Base-by-base conservation (phyloP, 179 eudicot species). In the Heliamphora pulchella region DNA sequence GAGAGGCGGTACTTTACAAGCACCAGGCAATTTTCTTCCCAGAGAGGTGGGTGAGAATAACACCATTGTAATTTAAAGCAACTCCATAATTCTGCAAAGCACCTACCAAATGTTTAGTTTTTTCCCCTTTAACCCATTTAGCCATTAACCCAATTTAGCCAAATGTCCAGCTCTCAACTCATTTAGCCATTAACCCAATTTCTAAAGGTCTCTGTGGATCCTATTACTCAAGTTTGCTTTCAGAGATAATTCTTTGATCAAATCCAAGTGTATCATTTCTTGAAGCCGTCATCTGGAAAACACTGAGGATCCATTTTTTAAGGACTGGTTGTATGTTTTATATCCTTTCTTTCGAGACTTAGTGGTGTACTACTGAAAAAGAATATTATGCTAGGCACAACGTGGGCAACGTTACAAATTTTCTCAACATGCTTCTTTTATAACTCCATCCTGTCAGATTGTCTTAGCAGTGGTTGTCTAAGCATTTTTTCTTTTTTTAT, bases 1-100 rank as follows among this genome's bases (percentile, higher is more conserved):
- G 98, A 93, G 87, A 94, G 88, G 83, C 91, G 71, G 51, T 95
- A 95, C 86, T 85, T 86, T 77, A 80, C 88, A 53, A 80, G 76
- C 44, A 78, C 79, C 71, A 75, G 79, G 71, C 88, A 83, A 83
- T 59, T 81, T 71, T 81, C 85, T 85, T 75, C 85, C 15, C 85
- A 80, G 39, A 81, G 65, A 90, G 98, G 98, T 93, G 78, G 68
- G 86, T 78, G 46, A 65, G 79, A 57, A 70, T 50, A 54, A 5
- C 58, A 48, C 31, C 74, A 41, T 20, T 67, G 55, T 69, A 5
- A 59, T 59, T 15, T 54, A 39, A 17, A 50, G 31, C 31, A 18
- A 58, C 4, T 39, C 76, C 0, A 5, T 58, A 5, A 4, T 58
- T 78, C 3, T 70, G 3, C 20, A 8, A 61, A 71, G 54, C 77